These are phyloP conservation scores for Syncephalastrum sp. DNA, from an alignment of 371 early-diverging fungal genomes.

Conservation along the genomic window DNA sequence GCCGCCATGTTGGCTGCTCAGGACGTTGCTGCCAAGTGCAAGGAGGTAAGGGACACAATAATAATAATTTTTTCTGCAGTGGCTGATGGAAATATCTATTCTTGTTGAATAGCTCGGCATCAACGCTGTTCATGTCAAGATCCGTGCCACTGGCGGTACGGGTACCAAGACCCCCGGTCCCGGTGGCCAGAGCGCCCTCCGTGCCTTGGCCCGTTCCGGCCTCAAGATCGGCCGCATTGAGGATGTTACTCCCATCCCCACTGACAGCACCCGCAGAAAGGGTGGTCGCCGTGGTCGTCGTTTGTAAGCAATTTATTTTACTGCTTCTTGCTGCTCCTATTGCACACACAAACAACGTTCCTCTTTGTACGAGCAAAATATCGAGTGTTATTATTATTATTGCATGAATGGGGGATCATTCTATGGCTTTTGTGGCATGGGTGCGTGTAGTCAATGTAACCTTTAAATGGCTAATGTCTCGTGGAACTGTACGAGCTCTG, in stretches of 20 bases:
- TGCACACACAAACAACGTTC: background rate
- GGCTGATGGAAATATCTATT: too few relatives aligned
- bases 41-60: constrained; percentile 59
- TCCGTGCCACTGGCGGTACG: constrained; percentile 99
- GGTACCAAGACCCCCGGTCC: constrained; percentile 99
- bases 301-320: constrained; percentile 68
- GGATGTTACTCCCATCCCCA: constrained; percentile 99
- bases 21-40: constrained; percentile 98
- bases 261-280: constrained; percentile 99
- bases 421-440: too few relatives aligned
- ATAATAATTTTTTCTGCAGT: too few relatives aligned
- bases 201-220: constrained; percentile 99
- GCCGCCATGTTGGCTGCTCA: constrained; percentile 99
- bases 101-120: constrained; percentile 77
- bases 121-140: constrained; percentile 99
- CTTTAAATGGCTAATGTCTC: background rate
- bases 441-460: too few relatives aligned
- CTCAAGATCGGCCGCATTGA: constrained; percentile 98
- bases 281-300: constrained; percentile 99
- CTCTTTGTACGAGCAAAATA: constrained; percentile 2
- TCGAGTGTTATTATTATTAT: too few relatives aligned
- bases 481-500: constrained; percentile 25
- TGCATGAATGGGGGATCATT: too few relatives aligned
- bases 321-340: constrained; percentile 1
- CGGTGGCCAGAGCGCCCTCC: constrained; percentile 99